Base-by-base conservation (phyloP, 495 filamentous ascomycete species). In the Penicillium dipodomyicola region DNA sequence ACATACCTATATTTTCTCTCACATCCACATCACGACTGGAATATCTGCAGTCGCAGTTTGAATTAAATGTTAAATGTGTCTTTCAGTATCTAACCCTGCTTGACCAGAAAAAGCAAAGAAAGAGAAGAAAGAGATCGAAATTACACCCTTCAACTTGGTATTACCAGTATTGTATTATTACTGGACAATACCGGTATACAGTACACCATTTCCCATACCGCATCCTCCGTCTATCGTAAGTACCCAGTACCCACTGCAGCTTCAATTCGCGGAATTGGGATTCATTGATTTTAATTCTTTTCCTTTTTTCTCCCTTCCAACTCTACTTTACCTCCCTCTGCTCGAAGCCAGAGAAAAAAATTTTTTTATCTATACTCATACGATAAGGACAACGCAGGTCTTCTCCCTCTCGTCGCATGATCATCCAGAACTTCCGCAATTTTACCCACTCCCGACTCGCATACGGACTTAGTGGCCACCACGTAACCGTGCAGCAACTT, bases 401-500 rank as follows among this genome's bases (percentile, higher is more conserved):
- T 60, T 64, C 52, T 67, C 60, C 62, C 61, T 56, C 30, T 48
- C 62, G 61, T 71, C 61, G 64, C 58, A 70, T 69, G 65, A 69
- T 68, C 65, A 63, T 61, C 62, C 32, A 40, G 39, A 49, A 43
- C 54, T 65, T 54, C 61, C 52, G 49, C 35, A 51, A 33, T 53
- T 58, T 54, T 59, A 53, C 46, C 59, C 52, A 62, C 57, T 62
- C n/a, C 27, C 58, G 58, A 50, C 63, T 64, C 60, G 51, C 65
- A 69, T 69, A 62, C 67, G 58, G 61, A 62, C 55, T 66, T 53
- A 67, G 61, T 52, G 65, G 65, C 58, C 63, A 70, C 65, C 72
- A 75, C 72, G 73, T 75, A 77, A 77, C 68, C 61, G 68, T 73
- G 71, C 74, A 75, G 68, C 61, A 65, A 61, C 59, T 55, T 59